Evolutionary conservation across 495 filamentous ascomycete species (phyloP).

Genomic region (Immersiella caudata): DNA sequence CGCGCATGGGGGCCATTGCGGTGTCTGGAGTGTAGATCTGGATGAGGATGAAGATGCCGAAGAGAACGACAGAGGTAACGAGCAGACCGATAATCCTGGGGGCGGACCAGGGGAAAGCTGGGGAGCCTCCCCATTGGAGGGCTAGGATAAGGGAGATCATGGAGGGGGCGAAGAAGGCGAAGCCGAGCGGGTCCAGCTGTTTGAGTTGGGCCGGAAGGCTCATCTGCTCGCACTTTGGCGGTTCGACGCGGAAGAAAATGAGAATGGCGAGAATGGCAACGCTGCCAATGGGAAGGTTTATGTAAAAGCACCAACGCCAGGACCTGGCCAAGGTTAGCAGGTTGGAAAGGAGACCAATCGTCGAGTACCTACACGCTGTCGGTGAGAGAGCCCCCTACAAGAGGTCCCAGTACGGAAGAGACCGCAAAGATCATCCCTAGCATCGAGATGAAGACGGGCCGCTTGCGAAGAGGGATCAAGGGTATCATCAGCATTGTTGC

Average conservation of each 20-base stretch:
- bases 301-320: slow-evolving; percentile 82
- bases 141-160: slow-evolving; percentile 71
- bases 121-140: slow-evolving; percentile 77
- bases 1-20: slow-evolving; percentile 59
- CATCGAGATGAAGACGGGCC: slow-evolving; percentile 47
- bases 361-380: background rate
- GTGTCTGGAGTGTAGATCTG: slow-evolving; percentile 59
- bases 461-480: slow-evolving; percentile 49
- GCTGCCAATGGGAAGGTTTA: slow-evolving; percentile 70
- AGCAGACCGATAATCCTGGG: slow-evolving; percentile 47
- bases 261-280: slow-evolving; percentile 61
- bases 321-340: background rate
- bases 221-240: slow-evolving; percentile 43
- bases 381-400: slow-evolving; percentile 58
- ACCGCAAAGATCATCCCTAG: slow-evolving; percentile 62
- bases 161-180: slow-evolving; percentile 61
- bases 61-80: slow-evolving; percentile 46
- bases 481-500: slow-evolving; percentile 29
- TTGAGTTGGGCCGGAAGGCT: slow-evolving; percentile 48
- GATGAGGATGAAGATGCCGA: slow-evolving; percentile 48
- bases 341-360: background rate
- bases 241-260: slow-evolving; percentile 52
- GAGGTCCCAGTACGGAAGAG: slow-evolving; percentile 67
- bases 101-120: slow-evolving; percentile 56
- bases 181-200: slow-evolving; percentile 67